A percentile compares a stretch with the other conserved stretches of the same genome.
These are phyloP conservation scores for Exobasidium cylindrosporum DNA, from an alignment of 1,284 basidiomycete genomes.

Conservation along the genomic window DNA sequence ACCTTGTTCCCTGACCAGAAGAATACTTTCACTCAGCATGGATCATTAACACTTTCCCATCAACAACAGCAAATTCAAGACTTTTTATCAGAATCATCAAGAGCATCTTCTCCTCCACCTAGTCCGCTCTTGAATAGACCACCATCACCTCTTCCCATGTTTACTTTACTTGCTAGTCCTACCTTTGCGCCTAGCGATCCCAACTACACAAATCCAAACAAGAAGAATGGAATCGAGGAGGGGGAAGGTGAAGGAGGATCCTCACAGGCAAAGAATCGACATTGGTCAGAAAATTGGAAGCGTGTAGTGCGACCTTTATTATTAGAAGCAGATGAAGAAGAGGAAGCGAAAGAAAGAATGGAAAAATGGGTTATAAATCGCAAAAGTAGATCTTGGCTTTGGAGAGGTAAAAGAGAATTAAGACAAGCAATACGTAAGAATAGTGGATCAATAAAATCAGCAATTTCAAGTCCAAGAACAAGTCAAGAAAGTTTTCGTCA, in stretches of 20 bases:
- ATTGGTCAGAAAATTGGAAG: slow-evolving; percentile 44
- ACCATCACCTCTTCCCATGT: slow-evolving; percentile 11
- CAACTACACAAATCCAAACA: background rate
- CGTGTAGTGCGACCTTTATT: slow-evolving; percentile 34
- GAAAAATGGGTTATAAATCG: background rate
- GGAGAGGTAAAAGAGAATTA: background rate
- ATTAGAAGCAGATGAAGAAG: slow-evolving; percentile 15
- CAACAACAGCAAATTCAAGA: background rate
- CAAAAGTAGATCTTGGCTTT: background rate
- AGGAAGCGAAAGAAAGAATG: slow-evolving; percentile 4
- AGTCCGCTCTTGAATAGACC: background rate
- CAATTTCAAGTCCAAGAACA: background rate
- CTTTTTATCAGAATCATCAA: background rate
- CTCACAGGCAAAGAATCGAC: slow-evolving; percentile 5
- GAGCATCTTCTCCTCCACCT: background rate
- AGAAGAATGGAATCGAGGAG: background rate
- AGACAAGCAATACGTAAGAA: background rate
- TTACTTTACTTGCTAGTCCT: slow-evolving; percentile 35
- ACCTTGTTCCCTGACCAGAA: slow-evolving; percentile 6
- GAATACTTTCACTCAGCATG: background rate
- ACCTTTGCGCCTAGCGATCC: slow-evolving; percentile 3
- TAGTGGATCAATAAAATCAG: background rate
- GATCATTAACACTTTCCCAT: background rate
- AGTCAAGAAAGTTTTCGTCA: background rate
- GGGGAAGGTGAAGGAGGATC: background rate